phyloP scores from a whole-genome alignment of 202 grass and related monocot species.

The Alloteropsis angusta region DNA sequence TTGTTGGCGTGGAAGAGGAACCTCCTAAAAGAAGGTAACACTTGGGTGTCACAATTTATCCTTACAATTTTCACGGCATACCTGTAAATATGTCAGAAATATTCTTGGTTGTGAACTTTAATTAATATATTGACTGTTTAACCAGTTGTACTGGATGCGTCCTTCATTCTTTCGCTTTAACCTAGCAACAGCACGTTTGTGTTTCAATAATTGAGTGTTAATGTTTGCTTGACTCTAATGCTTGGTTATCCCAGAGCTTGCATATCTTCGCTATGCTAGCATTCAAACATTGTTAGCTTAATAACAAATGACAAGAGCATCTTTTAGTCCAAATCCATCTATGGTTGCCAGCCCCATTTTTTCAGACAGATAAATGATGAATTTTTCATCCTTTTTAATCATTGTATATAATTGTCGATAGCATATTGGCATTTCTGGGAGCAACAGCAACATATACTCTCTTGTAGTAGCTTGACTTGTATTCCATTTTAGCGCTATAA shows the following conservation, averaged over 20 bases:
- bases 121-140: background rate
- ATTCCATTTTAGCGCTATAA: background rate
- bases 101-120: background rate
- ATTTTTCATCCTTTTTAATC: background rate
- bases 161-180: background rate
- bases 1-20: constrained; percentile 39
- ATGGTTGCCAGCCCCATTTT: background rate
- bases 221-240: background rate
- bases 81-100: background rate
- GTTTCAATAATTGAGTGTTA: background rate
- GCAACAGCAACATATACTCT: background rate
- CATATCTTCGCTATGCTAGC: background rate
- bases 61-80: background rate
- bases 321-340: background rate
- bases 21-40: constrained; percentile 52
- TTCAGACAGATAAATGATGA: background rate
- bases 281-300: background rate
- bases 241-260: background rate
- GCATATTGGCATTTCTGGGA: background rate
- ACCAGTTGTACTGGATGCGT: background rate
- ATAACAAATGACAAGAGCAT: background rate
- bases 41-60: constrained; percentile 1
- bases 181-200: background rate
- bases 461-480: background rate
- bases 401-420: background rate